A percentile compares a stretch with the other conserved stretches of the same genome.
phyloP scores from a whole-genome alignment of 495 filamentous ascomycete genomes.

The Pyronema omphalodes region DNA sequence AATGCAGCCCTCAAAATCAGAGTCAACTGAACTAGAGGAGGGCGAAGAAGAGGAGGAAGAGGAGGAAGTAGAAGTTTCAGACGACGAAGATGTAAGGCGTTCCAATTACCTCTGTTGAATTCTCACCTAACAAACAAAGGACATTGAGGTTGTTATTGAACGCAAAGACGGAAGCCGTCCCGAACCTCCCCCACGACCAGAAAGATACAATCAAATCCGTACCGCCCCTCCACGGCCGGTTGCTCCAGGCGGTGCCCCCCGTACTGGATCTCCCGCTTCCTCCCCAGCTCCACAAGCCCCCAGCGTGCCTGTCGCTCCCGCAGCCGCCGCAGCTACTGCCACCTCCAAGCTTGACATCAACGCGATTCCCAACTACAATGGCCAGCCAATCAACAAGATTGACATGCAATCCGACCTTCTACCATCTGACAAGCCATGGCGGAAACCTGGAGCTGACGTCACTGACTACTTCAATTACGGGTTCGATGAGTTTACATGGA shows the following conservation, averaged over 20 bases:
- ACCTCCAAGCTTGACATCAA: conserved; percentile 71
- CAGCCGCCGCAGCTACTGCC: conserved; percentile 36
- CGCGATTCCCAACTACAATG: conserved; percentile 61
- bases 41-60: conserved; percentile 34
- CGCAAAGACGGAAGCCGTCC: conserved; percentile 57
- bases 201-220: conserved; percentile 43
- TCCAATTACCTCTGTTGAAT: not conserved
- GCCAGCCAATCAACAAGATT: conserved; percentile 66
- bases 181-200: conserved; percentile 40
- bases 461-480: conserved; percentile 99
- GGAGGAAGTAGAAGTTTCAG: conserved; percentile 48
- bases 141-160: conserved; percentile 90
- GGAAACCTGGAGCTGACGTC: conserved; percentile 83
- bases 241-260: conserved; percentile 9
- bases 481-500: conserved; percentile 98
- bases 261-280: not conserved
- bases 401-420: conserved; percentile 52
- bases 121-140: conserved; percentile 31
- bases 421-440: conserved; percentile 66
- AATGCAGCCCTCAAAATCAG: not conserved
- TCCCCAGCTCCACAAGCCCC: conserved; percentile 21
- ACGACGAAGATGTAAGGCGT: conserved; percentile 26
- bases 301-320: conserved; percentile 24
- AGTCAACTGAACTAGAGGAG: conserved; percentile 32
- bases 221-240: conserved; percentile 46